A percentile compares a stretch with the other conserved stretches of the same genome.
Conservation (phyloP, 495 filamentous ascomycete species). For the Aspergillus incahuasiensis region DNA sequence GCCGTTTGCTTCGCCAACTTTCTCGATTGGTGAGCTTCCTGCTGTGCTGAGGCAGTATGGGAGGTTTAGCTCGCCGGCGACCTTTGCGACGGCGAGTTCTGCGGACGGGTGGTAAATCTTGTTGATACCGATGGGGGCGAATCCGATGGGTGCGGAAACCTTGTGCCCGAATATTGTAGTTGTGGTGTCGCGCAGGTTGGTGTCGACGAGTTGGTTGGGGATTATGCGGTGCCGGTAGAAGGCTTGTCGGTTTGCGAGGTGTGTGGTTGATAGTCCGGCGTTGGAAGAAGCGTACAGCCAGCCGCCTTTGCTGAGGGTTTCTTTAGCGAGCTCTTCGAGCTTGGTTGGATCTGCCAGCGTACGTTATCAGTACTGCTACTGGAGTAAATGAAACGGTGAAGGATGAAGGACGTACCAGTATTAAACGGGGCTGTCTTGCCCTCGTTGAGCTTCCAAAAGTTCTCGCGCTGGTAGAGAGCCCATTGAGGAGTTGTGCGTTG, state of each 20-base stretch:
- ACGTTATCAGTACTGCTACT: background rate
- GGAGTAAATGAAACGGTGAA: background rate
- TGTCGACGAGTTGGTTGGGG: slow-evolving; percentile 59
- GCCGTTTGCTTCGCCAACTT: slow-evolving; percentile 54
- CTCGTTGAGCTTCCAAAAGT: slow-evolving; percentile 56
- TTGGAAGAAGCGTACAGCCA: slow-evolving; percentile 60
- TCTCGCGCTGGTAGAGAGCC: slow-evolving; percentile 57
- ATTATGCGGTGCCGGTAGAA: slow-evolving; percentile 67
- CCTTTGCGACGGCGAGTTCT: slow-evolving; percentile 55
- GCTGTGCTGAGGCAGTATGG: slow-evolving; percentile 50
- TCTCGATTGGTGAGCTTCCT: slow-evolving; percentile 54
- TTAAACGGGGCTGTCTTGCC: slow-evolving; percentile 54
- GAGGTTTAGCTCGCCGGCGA: slow-evolving; percentile 54
- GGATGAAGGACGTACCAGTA: slow-evolving; percentile 28
- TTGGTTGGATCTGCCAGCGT: slow-evolving; percentile 43
- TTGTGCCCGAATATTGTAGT: slow-evolving; percentile 59
- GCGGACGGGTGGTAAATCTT: slow-evolving; percentile 56
- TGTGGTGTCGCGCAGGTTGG: slow-evolving; percentile 42
- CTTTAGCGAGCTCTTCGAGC: slow-evolving; percentile 54
- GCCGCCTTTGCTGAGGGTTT: slow-evolving; percentile 45
- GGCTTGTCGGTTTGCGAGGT: slow-evolving; percentile 62
- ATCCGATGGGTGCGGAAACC: slow-evolving; percentile 55
- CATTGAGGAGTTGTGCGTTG: slow-evolving; percentile 56
- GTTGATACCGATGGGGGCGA: slow-evolving; percentile 65
- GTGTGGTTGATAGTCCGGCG: slow-evolving; percentile 60